A percentile compares a stretch with the other conserved stretches of the same genome.
phyloP scores from a whole-genome alignment of 139 green algal genomes.

The Dunaliella primolecta region DNA sequence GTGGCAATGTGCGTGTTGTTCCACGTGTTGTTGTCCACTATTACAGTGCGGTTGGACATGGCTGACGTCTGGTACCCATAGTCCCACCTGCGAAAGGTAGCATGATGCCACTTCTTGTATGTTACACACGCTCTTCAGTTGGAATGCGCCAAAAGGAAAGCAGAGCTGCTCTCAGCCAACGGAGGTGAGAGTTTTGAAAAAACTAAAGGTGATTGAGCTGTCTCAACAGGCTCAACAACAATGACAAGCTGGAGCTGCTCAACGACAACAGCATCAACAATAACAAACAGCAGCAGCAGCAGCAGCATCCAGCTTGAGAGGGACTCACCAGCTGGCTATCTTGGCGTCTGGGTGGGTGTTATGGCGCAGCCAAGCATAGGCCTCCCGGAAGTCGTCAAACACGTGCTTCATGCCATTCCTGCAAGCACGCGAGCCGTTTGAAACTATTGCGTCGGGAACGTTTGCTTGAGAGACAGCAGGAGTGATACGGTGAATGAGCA shows the following conservation, averaged over 20 bases:
- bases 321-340: conserved; percentile 73
- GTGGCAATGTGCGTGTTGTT: conserved; percentile 94
- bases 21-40: conserved; percentile 97
- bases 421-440: not conserved
- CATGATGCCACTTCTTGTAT: not conserved
- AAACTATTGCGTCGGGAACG: too few species aligned
- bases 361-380: conserved; percentile 75
- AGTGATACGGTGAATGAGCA: too few species aligned
- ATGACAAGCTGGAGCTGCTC: too few species aligned
- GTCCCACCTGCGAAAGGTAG: conserved; percentile 70
- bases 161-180: too few species aligned
- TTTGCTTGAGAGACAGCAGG: too few species aligned
- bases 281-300: too few species aligned
- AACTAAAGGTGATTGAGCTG: too few species aligned
- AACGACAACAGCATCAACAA: too few species aligned
- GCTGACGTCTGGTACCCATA: conserved; percentile 94
- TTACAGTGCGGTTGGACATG: conserved; percentile 88
- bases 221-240: too few species aligned
- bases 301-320: too few species aligned
- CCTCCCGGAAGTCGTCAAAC: conserved; percentile 91
- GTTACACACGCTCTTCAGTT: not conserved
- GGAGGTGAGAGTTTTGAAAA: too few species aligned
- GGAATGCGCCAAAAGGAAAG: too few species aligned
- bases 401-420: conserved; percentile 54
- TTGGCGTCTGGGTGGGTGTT: conserved; percentile 82